Evolutionary conservation across 1,139 yeast species (phyloP).

Genomic region (Candida mesenterica): DNA sequence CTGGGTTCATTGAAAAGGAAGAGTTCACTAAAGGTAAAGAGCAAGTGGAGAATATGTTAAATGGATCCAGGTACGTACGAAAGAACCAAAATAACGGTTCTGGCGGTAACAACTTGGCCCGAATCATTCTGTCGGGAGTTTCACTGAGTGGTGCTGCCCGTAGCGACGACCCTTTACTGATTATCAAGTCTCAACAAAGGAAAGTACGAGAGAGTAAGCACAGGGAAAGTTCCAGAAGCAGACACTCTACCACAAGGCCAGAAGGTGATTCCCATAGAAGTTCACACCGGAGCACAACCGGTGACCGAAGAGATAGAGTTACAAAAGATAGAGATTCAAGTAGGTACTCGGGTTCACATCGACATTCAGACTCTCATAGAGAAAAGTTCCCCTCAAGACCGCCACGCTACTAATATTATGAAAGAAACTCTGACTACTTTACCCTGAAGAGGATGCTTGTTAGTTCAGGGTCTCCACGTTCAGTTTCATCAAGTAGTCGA

Average conservation of each 20-base stretch:
- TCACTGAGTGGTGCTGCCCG: conserved; percentile 17
- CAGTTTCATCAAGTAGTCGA: conserved; percentile 3
- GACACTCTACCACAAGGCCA: conserved; percentile 1
- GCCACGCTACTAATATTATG: too few species aligned
- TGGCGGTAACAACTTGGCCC: conserved; percentile 14
- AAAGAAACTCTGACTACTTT: too few species aligned
- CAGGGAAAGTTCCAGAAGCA: conserved; percentile 9
- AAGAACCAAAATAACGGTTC: conserved; percentile 11
- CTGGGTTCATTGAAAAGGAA: conserved; percentile 34
- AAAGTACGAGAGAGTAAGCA: conserved; percentile 16
- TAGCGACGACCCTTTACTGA: conserved; percentile 57
- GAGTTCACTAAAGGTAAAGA: conserved; percentile 37
- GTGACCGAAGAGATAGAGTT: conserved; percentile 9
- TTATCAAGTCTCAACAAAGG: conserved; percentile 43
- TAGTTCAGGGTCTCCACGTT: too few species aligned
- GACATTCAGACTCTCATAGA: conserved; percentile 3
- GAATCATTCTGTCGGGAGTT: conserved; percentile 19
- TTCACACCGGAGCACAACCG: background rate
- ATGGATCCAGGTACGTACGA: conserved; percentile 16
- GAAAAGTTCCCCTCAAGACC: conserved; percentile 10
- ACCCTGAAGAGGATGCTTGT: too few species aligned
- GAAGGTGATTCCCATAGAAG: background rate
- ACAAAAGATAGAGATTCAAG: conserved; percentile 1
- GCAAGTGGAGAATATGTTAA: conserved; percentile 33
- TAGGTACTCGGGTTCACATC: background rate